Evolutionary conservation across 2,329 filamentous ascomycete species (phyloP), one percentile per base, ranked within the genome.

Genomic region (Pseudogymnoascus sp.): DNA sequence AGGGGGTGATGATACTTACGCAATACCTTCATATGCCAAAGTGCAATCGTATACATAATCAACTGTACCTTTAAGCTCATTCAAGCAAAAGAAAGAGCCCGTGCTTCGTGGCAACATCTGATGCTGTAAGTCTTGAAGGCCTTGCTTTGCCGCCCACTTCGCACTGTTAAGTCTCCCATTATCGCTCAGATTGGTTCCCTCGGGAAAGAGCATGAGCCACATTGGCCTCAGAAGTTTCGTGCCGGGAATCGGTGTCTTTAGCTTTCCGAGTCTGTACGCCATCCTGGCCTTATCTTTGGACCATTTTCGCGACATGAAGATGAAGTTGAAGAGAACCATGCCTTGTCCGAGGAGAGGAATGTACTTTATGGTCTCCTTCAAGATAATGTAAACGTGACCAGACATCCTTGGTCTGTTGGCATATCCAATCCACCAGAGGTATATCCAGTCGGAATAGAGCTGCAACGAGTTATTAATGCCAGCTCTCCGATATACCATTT

Each of bases 351-450:
- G 81, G 61, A 95, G 76, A 1, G 91, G 91, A 14, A 96, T 86
- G 67, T 85, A 87, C 73, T 90, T 92, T 65, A 96, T 78, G 1
- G 90, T 92, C 72, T 96, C 90, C 71, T 96, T 96, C 60, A 95
- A 78, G 69, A 96, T 93, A 72, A 96, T 96, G 77, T 91, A 95
- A 70, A 96, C 82, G 71, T 91, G 88, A 9, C 92, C 91, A 69
- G 94, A 89, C 84, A 91, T 91, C 61, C 83, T 82, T 63, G 89
- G 89, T 1, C 69, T 74, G 70, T 87, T 87, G 25, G 89, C 91
- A 70, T 96, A 96, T n/a, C 87, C 90, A 25, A 91, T 87, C 91
- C 91, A 96, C 91, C 91, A 96, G 6, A 96, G 82, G 72, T 96
- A 96, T 7, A 95, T 76, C 91, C 91, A 96, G 75, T 96, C 91